These are phyloP conservation scores for Skeletonema marinoi DNA, from an alignment of 108 stramenopile species.

Conservation along the genomic window DNA sequence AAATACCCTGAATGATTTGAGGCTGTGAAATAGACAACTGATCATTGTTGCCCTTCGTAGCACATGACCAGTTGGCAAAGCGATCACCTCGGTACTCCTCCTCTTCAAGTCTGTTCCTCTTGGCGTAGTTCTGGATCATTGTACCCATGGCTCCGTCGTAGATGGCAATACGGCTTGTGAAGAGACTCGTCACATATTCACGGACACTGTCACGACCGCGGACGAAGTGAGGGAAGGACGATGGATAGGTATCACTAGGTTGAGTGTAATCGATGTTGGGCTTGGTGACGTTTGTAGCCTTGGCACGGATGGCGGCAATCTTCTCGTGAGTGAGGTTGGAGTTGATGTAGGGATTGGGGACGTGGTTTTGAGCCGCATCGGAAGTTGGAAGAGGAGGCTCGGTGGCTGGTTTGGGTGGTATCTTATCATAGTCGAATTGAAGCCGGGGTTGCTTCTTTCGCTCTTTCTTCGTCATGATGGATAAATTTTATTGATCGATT, in stretches of 20 bases:
- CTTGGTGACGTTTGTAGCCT: slow-evolving; percentile 55
- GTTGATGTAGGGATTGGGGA: slow-evolving; percentile 85
- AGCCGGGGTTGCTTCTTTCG: not conserved
- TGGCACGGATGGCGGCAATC: slow-evolving; percentile 76
- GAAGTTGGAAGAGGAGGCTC: slow-evolving; percentile 91
- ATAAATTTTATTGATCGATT: not conserved
- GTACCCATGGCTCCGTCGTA: slow-evolving; percentile 99
- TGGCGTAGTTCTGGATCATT: slow-evolving; percentile 98
- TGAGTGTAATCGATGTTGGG: slow-evolving; percentile 78
- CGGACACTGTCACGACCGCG: slow-evolving; percentile 92
- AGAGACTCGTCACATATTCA: slow-evolving; percentile 86
- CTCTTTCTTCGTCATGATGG: not conserved
- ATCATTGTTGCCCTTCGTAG: slow-evolving; percentile 99
- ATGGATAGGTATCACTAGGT: slow-evolving; percentile 62
- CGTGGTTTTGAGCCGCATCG: slow-evolving; percentile 82
- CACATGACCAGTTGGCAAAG: slow-evolving; percentile 92
- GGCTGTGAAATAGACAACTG: slow-evolving; percentile 96
- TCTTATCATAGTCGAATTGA: slow-evolving; percentile 68
- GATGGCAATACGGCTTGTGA: slow-evolving; percentile 86
- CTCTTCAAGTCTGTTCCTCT: slow-evolving; percentile 92
- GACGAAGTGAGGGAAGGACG: slow-evolving; percentile 88
- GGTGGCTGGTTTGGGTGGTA: slow-evolving; percentile 65
- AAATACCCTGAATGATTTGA: slow-evolving; percentile 93
- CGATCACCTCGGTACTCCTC: slow-evolving; percentile 96
- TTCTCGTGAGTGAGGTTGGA: slow-evolving; percentile 76